A percentile compares a stretch with the other conserved stretches of the same genome.
These are phyloP conservation scores for Pythium oligandrum DNA, from an alignment of 352 stramenopile species.

Conservation along the genomic window DNA sequence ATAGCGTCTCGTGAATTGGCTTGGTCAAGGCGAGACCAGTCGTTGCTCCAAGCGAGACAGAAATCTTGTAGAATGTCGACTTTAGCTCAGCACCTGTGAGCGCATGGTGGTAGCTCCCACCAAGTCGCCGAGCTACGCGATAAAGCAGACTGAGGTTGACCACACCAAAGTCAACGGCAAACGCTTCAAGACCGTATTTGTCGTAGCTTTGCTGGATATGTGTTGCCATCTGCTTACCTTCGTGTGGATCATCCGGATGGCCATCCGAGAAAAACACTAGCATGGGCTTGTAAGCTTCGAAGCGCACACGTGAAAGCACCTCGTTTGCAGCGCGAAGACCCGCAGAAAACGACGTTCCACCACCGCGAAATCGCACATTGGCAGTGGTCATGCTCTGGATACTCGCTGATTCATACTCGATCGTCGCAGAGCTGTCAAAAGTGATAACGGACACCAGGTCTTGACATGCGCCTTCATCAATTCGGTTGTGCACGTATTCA, in stretches of 20 bases:
- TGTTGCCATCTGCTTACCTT: background rate
- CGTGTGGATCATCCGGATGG: background rate
- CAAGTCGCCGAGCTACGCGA: background rate
- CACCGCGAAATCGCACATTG: conserved; percentile 26
- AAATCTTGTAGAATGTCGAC: background rate
- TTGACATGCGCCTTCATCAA: conserved; percentile 36
- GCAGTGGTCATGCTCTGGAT: conserved; percentile 38
- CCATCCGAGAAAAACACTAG: conserved; percentile 70
- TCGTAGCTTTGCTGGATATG: background rate
- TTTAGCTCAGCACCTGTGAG: background rate
- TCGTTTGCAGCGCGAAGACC: conserved; percentile 50
- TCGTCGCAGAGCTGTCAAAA: conserved; percentile 35
- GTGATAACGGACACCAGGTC: conserved; percentile 79
- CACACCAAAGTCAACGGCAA: background rate
- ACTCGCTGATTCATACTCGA: conserved; percentile 44
- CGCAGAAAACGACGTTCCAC: conserved; percentile 43
- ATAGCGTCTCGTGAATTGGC: background rate
- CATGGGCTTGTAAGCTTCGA: conserved; percentile 55
- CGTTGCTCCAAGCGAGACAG: background rate
- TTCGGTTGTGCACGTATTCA: conserved; percentile 69
- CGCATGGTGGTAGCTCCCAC: background rate
- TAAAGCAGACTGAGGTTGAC: background rate
- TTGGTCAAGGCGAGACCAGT: background rate
- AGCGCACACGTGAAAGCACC: conserved; percentile 61
- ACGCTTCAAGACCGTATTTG: background rate